Percentiles rank a stretch among this genome's conserved stretches.
phyloP scores from a whole-genome alignment of 2,329 filamentous ascomycete genomes.

The Aphanocladium album region DNA sequence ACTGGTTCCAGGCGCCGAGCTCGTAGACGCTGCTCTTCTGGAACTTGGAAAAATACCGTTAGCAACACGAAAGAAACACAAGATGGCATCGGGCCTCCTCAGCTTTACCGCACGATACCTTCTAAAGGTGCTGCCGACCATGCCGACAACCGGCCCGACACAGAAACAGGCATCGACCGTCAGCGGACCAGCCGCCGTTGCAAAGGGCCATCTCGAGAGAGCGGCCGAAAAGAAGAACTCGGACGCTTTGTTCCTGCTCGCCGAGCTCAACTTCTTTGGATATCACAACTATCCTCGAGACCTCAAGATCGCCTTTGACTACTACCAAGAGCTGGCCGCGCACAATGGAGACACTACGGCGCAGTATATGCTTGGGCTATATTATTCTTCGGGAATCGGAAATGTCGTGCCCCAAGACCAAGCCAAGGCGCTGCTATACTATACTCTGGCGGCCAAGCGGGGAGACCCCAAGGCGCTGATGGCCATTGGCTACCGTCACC shows the following conservation, averaged over 20 bases:
- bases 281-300: slow-evolving; percentile 85
- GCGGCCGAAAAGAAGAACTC: slow-evolving; percentile 56
- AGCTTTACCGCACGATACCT: slow-evolving; percentile 39
- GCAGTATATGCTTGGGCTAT: slow-evolving; percentile 91
- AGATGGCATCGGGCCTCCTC: slow-evolving; percentile 40
- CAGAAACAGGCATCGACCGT: slow-evolving; percentile 29
- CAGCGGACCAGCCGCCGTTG: slow-evolving; percentile 43
- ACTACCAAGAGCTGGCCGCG: slow-evolving; percentile 74
- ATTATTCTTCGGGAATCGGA: slow-evolving; percentile 91
- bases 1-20: slow-evolving; percentile 41
- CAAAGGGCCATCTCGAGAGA: slow-evolving; percentile 48
- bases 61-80: slow-evolving; percentile 38
- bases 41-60: slow-evolving; percentile 47
- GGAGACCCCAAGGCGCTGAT: slow-evolving; percentile 86
- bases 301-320: slow-evolving; percentile 70
- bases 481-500: slow-evolving; percentile 83
- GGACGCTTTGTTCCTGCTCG: slow-evolving; percentile 84
- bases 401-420: slow-evolving; percentile 78
- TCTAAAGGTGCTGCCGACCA: slow-evolving; percentile 44
- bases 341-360: slow-evolving; percentile 83
- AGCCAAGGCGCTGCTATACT: slow-evolving; percentile 86
- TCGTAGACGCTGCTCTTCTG: slow-evolving; percentile 46
- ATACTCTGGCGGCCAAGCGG: slow-evolving; percentile 83
- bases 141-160: slow-evolving; percentile 43
- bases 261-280: slow-evolving; percentile 94